These are phyloP conservation scores for Achaetomium macrosporum DNA, from an alignment of 2,329 filamentous ascomycete genomes.

Conservation along the genomic window DNA sequence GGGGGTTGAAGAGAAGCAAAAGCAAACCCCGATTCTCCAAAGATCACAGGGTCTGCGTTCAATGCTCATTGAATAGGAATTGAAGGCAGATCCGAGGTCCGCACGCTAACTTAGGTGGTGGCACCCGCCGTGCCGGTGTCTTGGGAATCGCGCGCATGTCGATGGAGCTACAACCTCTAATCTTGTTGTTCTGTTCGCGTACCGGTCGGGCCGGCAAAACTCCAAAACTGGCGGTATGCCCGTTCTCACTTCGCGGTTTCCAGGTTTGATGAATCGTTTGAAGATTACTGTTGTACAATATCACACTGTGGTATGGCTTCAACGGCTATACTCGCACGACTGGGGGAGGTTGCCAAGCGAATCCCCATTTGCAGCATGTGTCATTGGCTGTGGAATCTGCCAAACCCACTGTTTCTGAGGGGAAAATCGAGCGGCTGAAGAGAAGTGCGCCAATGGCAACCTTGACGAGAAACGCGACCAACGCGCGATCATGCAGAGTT, in stretches of 20 bases:
- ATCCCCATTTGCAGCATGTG: neutral
- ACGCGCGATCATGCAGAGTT: constrained; percentile 9
- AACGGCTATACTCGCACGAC: no score
- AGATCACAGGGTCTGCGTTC: constrained; percentile 3
- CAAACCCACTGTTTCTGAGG: neutral
- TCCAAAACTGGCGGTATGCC: no score
- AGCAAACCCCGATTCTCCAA: constrained; percentile 13
- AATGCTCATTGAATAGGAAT: neutral
- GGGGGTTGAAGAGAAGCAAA: constrained; percentile 14
- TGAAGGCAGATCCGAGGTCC: neutral
- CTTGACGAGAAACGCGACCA: neutral
- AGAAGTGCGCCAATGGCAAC: constrained; percentile 5
- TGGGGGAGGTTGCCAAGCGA: constrained; percentile 15
- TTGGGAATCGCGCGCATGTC: neutral
- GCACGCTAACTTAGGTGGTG: neutral
- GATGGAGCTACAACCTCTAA: neutral
- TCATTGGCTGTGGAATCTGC: constrained; percentile 4
- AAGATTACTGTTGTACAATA: no score
- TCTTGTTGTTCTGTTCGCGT: neutral
- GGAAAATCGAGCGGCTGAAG: no score
- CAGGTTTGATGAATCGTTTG: constrained; percentile 4
- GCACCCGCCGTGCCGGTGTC: neutral
- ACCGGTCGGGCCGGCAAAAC: neutral
- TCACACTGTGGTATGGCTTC: no score
- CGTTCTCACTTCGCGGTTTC: constrained; percentile 14